phyloP scores from a whole-genome alignment of 352 stramenopile genomes.

The Phytophthora constricta region DNA sequence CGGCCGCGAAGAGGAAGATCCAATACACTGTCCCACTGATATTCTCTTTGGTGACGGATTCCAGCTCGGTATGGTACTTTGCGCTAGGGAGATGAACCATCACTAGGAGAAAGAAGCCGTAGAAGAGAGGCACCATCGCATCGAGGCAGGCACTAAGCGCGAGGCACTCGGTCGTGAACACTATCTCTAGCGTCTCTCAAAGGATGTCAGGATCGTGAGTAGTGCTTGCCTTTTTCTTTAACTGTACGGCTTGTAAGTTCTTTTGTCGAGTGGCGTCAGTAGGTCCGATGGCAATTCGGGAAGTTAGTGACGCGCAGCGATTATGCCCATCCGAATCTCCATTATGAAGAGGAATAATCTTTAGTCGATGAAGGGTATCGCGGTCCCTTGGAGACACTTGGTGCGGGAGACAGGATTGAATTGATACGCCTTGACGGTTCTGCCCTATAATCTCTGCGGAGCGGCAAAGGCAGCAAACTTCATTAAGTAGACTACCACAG shows the following conservation, averaged over 20 bases:
- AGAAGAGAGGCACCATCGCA: slow-evolving; percentile 32
- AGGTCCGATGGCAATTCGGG: background rate
- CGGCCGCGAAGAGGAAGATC: background rate
- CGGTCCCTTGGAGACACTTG: background rate
- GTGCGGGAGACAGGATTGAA: slow-evolving; percentile 21
- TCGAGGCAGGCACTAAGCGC: slow-evolving; percentile 40
- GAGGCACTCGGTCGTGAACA: slow-evolving; percentile 35
- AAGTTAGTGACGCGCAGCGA: background rate
- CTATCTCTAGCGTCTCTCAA: background rate
- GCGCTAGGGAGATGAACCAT: slow-evolving; percentile 25
- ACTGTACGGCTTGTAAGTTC: no score
- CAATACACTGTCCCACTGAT: background rate
- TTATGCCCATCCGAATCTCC: background rate
- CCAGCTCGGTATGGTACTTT: slow-evolving; percentile 35
- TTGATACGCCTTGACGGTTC: slow-evolving; percentile 7
- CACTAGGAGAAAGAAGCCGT: slow-evolving; percentile 16
- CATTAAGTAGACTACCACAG: background rate
- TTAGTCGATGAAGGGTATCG: slow-evolving; percentile 12
- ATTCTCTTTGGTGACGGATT: slow-evolving; percentile 1
- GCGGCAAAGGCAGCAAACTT: slow-evolving; percentile 5
- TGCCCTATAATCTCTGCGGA: slow-evolving; percentile 7
- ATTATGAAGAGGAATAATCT: background rate
- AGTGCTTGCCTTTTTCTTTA: no score
- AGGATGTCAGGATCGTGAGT: no score
- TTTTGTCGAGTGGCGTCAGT: no score